Base-by-base conservation (phyloP, 176 grass and related monocot species). In the Melocanna baccifera region DNA sequence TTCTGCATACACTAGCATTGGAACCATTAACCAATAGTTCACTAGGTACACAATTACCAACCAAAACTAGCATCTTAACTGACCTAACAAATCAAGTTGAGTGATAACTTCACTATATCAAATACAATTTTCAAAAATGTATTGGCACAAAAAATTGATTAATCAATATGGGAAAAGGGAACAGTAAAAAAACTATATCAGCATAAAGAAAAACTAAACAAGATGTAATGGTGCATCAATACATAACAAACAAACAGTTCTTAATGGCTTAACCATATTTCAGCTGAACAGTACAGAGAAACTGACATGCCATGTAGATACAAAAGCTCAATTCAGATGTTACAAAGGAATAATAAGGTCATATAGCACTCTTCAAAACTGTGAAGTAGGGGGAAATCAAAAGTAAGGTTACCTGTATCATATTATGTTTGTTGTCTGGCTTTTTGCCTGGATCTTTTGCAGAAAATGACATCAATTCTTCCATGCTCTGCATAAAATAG, bases 381-480 rank as follows among this genome's bases (percentile, higher is more conserved):
- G 66, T 57, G 9, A 55, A 67, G 30, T 75, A 68, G 39, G 6
- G 34, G 14, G 20, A 30, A 36, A 22, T 30, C 30, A 36, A 58
- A 25, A 80, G 45, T 50, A 37, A 69, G 72, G 88, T 91, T 89
- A 94, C 95, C 68, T 83, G 20, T 89, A 50, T 52, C 19, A 25
- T 20, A 22, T 62, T 83, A 84, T 79, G 56, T 51, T 79, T 77
- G 22, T 78, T 81, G 78, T 77, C 67, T 64, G 84, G 71, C 52
- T 81, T 81, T 71, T 97, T 94, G 25, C 64, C 79, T 32, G 79
- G 70, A 89, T 80, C 82, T 58, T 75, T 90, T 71, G 73, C 45
- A 84, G 91, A 97, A 87, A 90, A 75, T 78, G 80, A 86, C 62
- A 97, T 88, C 71, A 97, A 77, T 83, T 94, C 91, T 37, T 91